These are phyloP conservation scores for Spergularia bocconei DNA, from an alignment of 148 eudicot genomes.

Conservation along the genomic window DNA sequence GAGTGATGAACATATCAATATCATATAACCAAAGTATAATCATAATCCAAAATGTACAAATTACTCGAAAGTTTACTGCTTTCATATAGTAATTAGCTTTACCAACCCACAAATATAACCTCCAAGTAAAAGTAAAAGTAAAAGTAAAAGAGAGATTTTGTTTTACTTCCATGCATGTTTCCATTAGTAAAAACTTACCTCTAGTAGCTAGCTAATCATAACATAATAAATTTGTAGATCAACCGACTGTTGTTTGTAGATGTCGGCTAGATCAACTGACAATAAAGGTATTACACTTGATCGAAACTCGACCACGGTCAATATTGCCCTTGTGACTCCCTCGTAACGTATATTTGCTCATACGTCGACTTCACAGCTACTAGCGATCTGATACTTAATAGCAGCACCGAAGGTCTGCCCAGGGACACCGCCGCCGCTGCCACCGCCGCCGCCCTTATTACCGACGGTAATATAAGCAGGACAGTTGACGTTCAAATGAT, in stretches of 20 bases:
- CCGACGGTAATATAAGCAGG: constrained; percentile 32
- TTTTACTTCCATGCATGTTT: neutral
- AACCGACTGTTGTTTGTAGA: neutral
- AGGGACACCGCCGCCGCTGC: neutral
- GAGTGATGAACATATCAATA: neutral
- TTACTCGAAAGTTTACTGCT: constrained; percentile 7
- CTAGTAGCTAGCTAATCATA: constrained; percentile 2
- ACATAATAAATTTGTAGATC: neutral
- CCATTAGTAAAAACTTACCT: neutral
- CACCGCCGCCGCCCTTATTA: neutral
- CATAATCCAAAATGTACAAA: constrained; percentile 12
- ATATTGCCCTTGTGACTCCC: too few species aligned
- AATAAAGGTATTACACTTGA: too few species aligned
- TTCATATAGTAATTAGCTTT: constrained; percentile 4
- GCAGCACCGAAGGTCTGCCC: neutral
- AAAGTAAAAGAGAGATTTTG: too few species aligned
- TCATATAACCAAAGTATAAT: neutral
- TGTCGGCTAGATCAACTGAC: neutral
- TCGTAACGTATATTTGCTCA: neutral
- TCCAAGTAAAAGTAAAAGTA: neutral
- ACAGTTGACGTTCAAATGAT: constrained; percentile 40
- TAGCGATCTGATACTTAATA: constrained; percentile 33
- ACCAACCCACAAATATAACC: neutral
- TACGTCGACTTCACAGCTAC: constrained; percentile 30
- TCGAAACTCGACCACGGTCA: too few species aligned